phyloP scores from a whole-genome alignment of 2,329 filamentous ascomycete species.

The Fusarium sp. region DNA sequence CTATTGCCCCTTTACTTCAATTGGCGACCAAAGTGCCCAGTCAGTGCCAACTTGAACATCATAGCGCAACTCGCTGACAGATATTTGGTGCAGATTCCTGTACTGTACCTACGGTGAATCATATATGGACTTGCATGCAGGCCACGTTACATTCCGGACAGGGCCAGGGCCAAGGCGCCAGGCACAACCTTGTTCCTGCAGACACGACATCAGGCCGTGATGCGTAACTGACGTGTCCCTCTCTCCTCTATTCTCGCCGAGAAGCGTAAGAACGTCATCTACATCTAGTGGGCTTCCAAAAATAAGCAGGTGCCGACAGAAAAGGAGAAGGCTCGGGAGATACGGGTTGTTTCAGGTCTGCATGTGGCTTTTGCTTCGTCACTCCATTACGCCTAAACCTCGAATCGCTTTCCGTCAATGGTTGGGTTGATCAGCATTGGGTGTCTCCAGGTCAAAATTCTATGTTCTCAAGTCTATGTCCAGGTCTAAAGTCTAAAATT shows the following conservation, averaged over 20 bases:
- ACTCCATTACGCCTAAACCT: background rate
- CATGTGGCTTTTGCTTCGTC: constrained; percentile 24
- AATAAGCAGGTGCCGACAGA: background rate
- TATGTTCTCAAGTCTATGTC: constrained; percentile 31
- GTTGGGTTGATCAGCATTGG: background rate
- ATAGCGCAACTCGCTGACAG: background rate
- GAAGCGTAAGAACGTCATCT: background rate
- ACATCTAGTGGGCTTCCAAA: background rate
- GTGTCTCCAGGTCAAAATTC: constrained; percentile 19
- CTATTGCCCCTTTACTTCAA: background rate
- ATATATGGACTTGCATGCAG: background rate
- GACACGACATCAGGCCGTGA: constrained; percentile 25
- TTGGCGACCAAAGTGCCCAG: no score
- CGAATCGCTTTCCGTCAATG: background rate
- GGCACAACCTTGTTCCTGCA: constrained; percentile 25
- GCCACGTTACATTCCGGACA: constrained; percentile 26
- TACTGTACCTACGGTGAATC: background rate
- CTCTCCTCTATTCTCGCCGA: background rate
- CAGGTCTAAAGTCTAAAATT: constrained; percentile 29
- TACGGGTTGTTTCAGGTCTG: constrained; percentile 23
- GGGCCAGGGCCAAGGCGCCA: background rate
- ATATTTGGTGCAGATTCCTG: background rate
- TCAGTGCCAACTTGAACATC: background rate
- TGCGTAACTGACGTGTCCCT: constrained; percentile 40
- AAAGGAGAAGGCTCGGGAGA: constrained; percentile 2